Evolutionary conservation across 2,329 filamentous ascomycete genomes (phyloP), one percentile per base, ranked within the genome.

Genomic region (Sporothrix schenckii): DNA sequence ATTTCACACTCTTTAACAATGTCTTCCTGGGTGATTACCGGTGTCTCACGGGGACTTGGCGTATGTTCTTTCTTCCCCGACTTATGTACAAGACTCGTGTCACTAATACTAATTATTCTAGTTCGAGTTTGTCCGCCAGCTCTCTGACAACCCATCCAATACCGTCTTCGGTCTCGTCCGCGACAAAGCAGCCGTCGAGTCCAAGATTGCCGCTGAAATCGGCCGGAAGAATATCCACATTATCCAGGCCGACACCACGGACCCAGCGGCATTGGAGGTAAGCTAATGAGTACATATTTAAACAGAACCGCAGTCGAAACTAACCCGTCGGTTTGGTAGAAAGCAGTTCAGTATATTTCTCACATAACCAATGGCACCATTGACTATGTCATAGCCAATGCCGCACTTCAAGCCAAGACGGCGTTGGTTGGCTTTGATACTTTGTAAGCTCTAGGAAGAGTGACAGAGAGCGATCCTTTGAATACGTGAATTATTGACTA

Each of bases 91-190:
- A 47, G 13, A 47, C 44, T 13, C 44, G 44, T 47, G 44, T 47
- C 44, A 47, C 44, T 47, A 47, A 47, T 47, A 16, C 44, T 58
- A 34, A 11, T 34, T 56, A 27, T 16, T 34, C 16, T 58, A 58
- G 54, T 58, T 58, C 27, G 54, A 27, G 5, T 58, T 58, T 19
- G 24, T 58, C 16, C 54, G 16, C 13, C 3, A 39, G 14, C 54
- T 58, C 2, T 58, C 84, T 2, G 73, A 75, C 34, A 76, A 84
- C 72, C 76, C 81, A 2, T 68, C 74, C 16, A 85, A 84, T 72
- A 76, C 75, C 0, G 80, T 86, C 67, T 76, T 86, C 65, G 84
- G 83, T 3, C 76, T 85, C 0, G 83, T 83, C 39, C 83, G 84
- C 19, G 75, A 85, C 76, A 85, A 84, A 73, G 73, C 75, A 1